Conservation (phyloP, 139 green algal genomes). For the Gonium pectorale region DNA sequence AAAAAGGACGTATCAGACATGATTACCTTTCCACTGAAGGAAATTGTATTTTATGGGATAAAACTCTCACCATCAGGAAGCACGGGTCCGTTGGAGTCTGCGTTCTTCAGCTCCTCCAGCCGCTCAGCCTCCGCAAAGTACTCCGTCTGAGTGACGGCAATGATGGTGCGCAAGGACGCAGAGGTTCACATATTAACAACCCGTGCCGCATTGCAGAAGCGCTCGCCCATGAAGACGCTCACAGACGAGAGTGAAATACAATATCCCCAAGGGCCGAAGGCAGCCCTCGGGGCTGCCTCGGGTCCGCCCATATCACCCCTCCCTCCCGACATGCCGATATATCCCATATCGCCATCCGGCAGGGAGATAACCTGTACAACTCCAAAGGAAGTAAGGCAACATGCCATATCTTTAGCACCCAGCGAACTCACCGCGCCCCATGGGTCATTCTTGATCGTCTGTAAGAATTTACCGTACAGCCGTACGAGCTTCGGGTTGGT, state of each 20-base stretch:
- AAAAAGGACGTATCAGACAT: neutral
- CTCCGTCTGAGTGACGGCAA: neutral
- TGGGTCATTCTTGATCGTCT: constrained; percentile 61
- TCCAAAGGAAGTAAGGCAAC: neutral
- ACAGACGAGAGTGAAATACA: neutral
- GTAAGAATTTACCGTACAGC: constrained; percentile 66
- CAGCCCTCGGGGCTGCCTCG: neutral
- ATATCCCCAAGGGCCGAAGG: neutral
- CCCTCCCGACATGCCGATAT: neutral
- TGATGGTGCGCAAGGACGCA: neutral
- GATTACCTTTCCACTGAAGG: neutral
- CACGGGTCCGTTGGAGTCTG: neutral
- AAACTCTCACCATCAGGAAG: constrained; percentile 18
- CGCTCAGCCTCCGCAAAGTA: constrained; percentile 25
- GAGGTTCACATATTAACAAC: neutral
- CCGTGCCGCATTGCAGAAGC: neutral
- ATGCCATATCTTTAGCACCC: neutral
- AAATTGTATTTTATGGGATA: neutral
- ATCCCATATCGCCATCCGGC: neutral
- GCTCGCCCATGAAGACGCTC: neutral
- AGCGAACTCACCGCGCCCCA: constrained; percentile 41
- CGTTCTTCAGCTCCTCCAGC: constrained; percentile 10
- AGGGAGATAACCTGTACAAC: neutral
- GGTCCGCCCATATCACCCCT: neutral
- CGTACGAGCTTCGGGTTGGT: constrained; percentile 59